Evolutionary conservation across 306 rosid species (phyloP).

Genomic region (Canavalia ensiformis): DNA sequence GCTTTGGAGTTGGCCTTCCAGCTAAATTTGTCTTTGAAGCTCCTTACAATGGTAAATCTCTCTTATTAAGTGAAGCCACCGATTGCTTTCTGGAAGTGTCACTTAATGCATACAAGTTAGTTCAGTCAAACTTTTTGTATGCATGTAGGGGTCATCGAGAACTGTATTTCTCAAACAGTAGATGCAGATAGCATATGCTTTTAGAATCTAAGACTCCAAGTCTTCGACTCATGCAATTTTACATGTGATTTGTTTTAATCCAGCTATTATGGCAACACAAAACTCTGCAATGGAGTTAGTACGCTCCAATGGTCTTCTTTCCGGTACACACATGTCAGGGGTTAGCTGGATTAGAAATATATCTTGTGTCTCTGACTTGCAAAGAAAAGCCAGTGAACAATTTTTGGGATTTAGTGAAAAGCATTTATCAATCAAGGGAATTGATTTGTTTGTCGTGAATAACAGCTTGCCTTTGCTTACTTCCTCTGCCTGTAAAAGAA

Average conservation of each 20-base stretch:
- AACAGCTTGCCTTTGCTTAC: slow-evolving; percentile 54
- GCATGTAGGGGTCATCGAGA: slow-evolving; percentile 19
- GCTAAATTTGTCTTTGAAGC: slow-evolving; percentile 63
- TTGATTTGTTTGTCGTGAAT: slow-evolving; percentile 62
- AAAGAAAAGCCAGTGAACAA: slow-evolving; percentile 66
- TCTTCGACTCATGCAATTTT: slow-evolving; percentile 22
- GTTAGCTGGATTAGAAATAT: slow-evolving; percentile 58
- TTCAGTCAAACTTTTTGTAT: slow-evolving; percentile 17
- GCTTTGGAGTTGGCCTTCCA: slow-evolving; percentile 88
- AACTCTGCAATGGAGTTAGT: slow-evolving; percentile 60
- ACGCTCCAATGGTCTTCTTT: slow-evolving; percentile 52
- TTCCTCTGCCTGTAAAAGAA: slow-evolving; percentile 55
- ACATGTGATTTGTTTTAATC: slow-evolving; percentile 36
- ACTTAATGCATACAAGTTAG: background rate
- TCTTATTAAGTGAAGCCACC: slow-evolving; percentile 12
- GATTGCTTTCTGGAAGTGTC: slow-evolving; percentile 31
- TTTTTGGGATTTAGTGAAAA: slow-evolving; percentile 59
- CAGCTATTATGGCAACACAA: slow-evolving; percentile 69
- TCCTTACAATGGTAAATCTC: slow-evolving; percentile 69
- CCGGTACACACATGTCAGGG: slow-evolving; percentile 44
- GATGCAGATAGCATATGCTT: slow-evolving; percentile 36
- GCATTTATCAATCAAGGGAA: slow-evolving; percentile 58
- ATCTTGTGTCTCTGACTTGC: slow-evolving; percentile 61
- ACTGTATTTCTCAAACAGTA: slow-evolving; percentile 20
- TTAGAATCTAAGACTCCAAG: slow-evolving; percentile 36